These are phyloP conservation scores for Amborella trichopoda DNA, from an alignment of 164 flowering plant species.

Conservation along the genomic window DNA sequence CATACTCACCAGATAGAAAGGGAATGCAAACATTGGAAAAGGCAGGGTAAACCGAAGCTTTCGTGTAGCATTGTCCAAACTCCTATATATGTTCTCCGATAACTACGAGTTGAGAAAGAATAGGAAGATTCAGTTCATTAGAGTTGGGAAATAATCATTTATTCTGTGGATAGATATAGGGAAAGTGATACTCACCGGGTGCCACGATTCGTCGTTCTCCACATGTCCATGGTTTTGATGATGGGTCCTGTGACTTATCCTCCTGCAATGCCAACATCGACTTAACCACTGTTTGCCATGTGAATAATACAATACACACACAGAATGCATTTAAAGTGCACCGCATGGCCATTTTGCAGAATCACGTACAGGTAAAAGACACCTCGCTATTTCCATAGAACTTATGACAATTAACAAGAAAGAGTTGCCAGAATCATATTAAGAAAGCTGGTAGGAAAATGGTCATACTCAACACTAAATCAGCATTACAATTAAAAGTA, in stretches of 20 bases:
- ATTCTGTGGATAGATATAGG: not conserved
- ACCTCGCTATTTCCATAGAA: no score
- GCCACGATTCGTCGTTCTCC: slow-evolving; percentile 44
- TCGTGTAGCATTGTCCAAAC: slow-evolving; percentile 24
- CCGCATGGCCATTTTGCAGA: no score
- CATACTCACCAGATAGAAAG: slow-evolving; percentile 52
- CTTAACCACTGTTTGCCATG: no score
- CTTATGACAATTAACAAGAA: no score
- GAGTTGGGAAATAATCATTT: not conserved
- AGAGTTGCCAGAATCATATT: no score
- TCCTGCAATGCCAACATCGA: slow-evolving; percentile 35
- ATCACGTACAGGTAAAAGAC: no score
- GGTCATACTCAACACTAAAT: no score
- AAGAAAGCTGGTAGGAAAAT: no score
- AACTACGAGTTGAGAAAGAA: slow-evolving; percentile 23
- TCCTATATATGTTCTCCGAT: slow-evolving; percentile 43
- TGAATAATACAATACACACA: no score
- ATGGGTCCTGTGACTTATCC: slow-evolving; percentile 56
- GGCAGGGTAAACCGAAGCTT: slow-evolving; percentile 42
- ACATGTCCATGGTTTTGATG: slow-evolving; percentile 57
- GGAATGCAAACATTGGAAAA: slow-evolving; percentile 64
- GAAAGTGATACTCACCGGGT: slow-evolving; percentile 18
- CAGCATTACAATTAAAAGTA: no score
- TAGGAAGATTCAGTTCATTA: no score
- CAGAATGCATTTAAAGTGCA: no score